These are phyloP conservation scores for Trifolium subterraneum DNA, from an alignment of 306 rosid species.

Conservation along the genomic window DNA sequence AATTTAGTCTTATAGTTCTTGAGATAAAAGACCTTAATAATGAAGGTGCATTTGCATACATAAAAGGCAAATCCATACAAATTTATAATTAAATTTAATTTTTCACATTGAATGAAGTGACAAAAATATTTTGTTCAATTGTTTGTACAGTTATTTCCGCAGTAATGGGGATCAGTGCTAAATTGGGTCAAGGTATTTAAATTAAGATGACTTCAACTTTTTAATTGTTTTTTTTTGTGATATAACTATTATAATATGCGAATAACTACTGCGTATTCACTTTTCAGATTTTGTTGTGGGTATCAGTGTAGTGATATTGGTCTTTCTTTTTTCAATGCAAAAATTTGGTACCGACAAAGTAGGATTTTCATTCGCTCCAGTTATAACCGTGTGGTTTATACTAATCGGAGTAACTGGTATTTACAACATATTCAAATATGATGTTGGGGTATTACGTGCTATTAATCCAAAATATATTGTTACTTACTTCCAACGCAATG, in stretches of 20 bases:
- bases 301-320: constrained; percentile 27
- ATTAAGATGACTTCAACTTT: background rate
- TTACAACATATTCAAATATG: constrained; percentile 44
- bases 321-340: constrained; percentile 30
- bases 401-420: constrained; percentile 40
- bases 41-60: no score
- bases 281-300: constrained; percentile 44
- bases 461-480: constrained; percentile 45
- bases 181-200: constrained; percentile 59
- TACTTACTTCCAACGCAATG: constrained; percentile 44
- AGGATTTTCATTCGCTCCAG: constrained; percentile 44
- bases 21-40: no score
- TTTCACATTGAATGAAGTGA: background rate
- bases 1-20: no score
- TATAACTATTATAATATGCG: background rate
- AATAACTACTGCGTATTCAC: background rate
- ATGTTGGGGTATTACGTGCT: constrained; percentile 41
- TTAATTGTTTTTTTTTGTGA: background rate
- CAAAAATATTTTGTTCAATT: background rate
- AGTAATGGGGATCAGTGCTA: constrained; percentile 58
- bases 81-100: no score
- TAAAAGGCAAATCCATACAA: no score
- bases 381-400: constrained; percentile 33
- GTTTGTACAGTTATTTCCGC: constrained; percentile 64
- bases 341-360: constrained; percentile 46